Percentiles rank a stretch among this genome's conserved stretches.
Conservation (phyloP, 1,284 basidiomycete species). For the Thecaphora frezii region DNA sequence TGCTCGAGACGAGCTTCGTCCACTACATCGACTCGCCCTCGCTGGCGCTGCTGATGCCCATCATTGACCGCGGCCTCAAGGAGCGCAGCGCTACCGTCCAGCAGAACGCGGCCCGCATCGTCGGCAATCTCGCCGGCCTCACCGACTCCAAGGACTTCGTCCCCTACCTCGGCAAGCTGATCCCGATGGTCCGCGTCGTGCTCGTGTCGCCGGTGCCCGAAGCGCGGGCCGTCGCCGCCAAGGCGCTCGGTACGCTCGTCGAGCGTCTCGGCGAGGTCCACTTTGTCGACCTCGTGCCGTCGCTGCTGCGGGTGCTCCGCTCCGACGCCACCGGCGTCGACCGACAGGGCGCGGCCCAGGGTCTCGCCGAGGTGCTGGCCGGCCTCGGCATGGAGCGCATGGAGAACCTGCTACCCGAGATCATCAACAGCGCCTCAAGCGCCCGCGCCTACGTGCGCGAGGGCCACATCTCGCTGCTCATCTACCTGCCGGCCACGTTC, state of each 20-base stretch:
- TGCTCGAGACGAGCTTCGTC: slow-evolving; percentile 93
- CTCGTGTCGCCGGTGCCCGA: slow-evolving; percentile 89
- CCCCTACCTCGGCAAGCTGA: slow-evolving; percentile 84
- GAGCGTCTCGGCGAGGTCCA: slow-evolving; percentile 92
- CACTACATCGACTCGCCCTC: slow-evolving; percentile 99
- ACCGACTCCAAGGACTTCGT: slow-evolving; percentile 96
- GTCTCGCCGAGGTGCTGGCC: slow-evolving; percentile 90
- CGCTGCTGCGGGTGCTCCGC: slow-evolving; percentile 85
- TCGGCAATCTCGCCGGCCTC: slow-evolving; percentile 85
- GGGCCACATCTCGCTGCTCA: slow-evolving; percentile 96
- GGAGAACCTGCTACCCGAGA: slow-evolving; percentile 89
- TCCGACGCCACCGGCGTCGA: slow-evolving; percentile 94
- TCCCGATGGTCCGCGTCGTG: slow-evolving; percentile 89
- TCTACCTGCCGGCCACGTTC: slow-evolving; percentile 94
- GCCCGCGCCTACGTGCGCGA: slow-evolving; percentile 89
- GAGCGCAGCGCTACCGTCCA: slow-evolving; percentile 92
- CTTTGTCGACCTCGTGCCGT: slow-evolving; percentile 92
- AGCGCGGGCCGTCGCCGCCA: slow-evolving; percentile 93
- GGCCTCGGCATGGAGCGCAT: slow-evolving; percentile 96
- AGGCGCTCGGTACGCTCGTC: slow-evolving; percentile 93
- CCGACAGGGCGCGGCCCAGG: slow-evolving; percentile 95
- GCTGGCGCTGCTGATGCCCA: slow-evolving; percentile 91
- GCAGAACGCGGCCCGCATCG: slow-evolving; percentile 93
- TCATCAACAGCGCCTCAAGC: slow-evolving; percentile 87
- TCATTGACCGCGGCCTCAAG: slow-evolving; percentile 87